Evolutionary conservation across 73 alveolate species (phyloP).

Genomic region (Breviolum minutum): DNA sequence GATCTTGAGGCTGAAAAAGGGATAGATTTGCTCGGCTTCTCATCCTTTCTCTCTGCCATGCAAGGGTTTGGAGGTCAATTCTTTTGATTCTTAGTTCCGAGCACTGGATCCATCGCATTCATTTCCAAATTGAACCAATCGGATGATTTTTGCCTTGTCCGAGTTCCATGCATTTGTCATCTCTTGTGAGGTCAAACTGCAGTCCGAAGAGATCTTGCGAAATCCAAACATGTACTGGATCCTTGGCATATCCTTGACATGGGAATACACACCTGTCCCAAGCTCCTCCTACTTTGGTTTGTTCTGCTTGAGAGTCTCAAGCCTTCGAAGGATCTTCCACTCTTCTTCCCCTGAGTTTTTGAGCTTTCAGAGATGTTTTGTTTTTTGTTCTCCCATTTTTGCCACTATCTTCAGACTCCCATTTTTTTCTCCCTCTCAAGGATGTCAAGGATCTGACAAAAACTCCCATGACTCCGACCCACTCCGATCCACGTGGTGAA

Average conservation of each 20-base stretch:
- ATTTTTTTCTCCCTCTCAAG: too few relatives aligned
- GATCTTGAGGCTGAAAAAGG: conserved; percentile 57
- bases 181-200: conserved; percentile 34
- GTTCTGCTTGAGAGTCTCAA: too few relatives aligned
- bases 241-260: neutral
- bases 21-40: neutral
- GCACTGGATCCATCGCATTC: neutral
- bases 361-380: too few relatives aligned
- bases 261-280: neutral
- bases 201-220: conserved; percentile 99
- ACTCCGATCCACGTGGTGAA: too few relatives aligned
- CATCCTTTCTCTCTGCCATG: neutral
- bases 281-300: too few relatives aligned
- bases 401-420: too few relatives aligned
- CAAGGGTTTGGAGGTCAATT: neutral
- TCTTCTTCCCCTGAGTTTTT: too few relatives aligned
- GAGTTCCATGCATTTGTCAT: neutral
- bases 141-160: neutral
- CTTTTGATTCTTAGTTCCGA: neutral
- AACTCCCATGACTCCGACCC: too few relatives aligned
- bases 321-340: too few relatives aligned
- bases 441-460: too few relatives aligned
- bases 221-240: conserved; percentile 99
- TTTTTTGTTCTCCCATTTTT: too few relatives aligned
- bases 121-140: neutral